A percentile compares a stretch with the other conserved stretches of the same genome.
Evolutionary conservation across 331 rosid genomes (phyloP).

Genomic region (Acacia pycnantha): DNA sequence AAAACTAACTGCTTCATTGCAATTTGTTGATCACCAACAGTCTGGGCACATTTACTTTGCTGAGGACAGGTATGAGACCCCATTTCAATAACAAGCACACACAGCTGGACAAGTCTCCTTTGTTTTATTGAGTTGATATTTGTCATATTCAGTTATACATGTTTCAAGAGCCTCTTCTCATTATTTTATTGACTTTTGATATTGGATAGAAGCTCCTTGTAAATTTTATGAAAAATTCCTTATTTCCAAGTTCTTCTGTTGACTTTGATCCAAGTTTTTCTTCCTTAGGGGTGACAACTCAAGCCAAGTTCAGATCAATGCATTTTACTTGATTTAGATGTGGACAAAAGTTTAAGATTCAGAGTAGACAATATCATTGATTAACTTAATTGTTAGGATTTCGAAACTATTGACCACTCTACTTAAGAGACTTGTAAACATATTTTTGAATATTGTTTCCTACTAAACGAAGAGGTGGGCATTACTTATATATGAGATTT

Average conservation of each 20-base stretch:
- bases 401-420: not conserved
- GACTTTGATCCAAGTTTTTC: not conserved
- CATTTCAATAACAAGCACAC: not conserved
- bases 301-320: conserved; percentile 4
- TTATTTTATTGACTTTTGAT: not conserved
- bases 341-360: not conserved
- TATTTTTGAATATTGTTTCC: not conserved
- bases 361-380: not conserved
- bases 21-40: conserved; percentile 52
- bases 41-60: conserved; percentile 60
- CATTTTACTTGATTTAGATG: not conserved
- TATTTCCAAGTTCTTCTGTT: not conserved
- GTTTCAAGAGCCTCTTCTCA: not conserved
- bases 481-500: not conserved
- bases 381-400: not conserved
- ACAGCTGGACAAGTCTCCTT: not conserved
- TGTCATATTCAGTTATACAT: not conserved
- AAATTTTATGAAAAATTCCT: not conserved
- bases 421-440: not conserved
- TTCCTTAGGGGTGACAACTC: not conserved
- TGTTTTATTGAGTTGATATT: not conserved
- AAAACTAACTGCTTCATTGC: conserved; percentile 63
- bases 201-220: not conserved
- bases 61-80: conserved; percentile 61
- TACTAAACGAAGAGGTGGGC: not conserved